Percentiles rank a stretch among this genome's conserved stretches.
Evolutionary conservation across 768 basidiomycete species (phyloP).

Genomic region (Sporobolomyces roseus): DNA sequence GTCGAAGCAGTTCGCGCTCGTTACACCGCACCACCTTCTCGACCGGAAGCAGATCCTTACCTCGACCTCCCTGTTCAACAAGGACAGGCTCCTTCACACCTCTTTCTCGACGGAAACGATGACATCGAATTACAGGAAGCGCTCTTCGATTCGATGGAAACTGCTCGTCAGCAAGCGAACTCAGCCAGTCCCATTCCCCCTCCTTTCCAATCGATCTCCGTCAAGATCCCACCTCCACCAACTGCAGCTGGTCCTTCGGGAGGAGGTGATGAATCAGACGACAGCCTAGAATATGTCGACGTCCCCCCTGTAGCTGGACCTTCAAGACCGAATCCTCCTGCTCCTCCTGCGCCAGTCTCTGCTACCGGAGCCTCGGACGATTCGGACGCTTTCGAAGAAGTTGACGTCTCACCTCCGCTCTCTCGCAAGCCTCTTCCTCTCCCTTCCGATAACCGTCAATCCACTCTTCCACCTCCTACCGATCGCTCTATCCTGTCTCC

Average conservation of each 20-base stretch:
- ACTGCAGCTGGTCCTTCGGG: too few relatives aligned
- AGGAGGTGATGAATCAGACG: too few relatives aligned
- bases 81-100: not conserved
- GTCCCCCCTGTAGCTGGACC: too few relatives aligned
- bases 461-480: not conserved
- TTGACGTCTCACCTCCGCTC: constrained; percentile 16
- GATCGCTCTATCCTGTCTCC: too few relatives aligned
- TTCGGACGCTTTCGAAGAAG: constrained; percentile 46
- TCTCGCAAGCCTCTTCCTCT: not conserved
- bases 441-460: constrained; percentile 4
- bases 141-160: constrained; percentile 57
- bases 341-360: not conserved
- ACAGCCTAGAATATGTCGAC: too few relatives aligned
- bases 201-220: not conserved
- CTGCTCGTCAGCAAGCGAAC: not conserved
- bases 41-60: constrained; percentile 21
- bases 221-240: too few relatives aligned
- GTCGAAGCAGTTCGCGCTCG: constrained; percentile 34
- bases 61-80: constrained; percentile 26
- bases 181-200: not conserved
- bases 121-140: constrained; percentile 62
- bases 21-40: not conserved
- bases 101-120: constrained; percentile 49
- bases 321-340: too few relatives aligned
- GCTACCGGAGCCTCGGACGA: constrained; percentile 39